phyloP scores from a whole-genome alignment of 139 green algal species.

The Chlamydomonas eustigma region DNA sequence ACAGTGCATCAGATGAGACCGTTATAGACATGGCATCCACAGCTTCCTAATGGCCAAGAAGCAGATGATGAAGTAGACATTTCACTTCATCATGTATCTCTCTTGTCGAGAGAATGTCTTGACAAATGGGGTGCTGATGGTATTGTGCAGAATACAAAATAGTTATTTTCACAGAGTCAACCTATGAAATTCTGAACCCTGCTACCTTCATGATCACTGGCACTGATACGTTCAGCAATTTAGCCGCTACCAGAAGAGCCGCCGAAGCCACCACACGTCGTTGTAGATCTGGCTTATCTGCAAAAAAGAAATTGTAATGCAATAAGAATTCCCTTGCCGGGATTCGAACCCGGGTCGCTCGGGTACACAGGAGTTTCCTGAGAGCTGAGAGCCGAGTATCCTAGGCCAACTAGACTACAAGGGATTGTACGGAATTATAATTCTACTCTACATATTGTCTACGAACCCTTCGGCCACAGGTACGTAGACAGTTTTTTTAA shows the following conservation, averaged over 20 bases:
- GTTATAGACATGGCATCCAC: too few species aligned
- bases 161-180: too few species aligned
- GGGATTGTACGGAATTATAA: not conserved
- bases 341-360: constrained; percentile 2
- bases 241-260: constrained; percentile 60
- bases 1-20: too few species aligned
- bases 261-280: constrained; percentile 56
- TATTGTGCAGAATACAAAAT: too few species aligned
- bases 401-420: not conserved
- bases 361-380: not conserved
- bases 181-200: too few species aligned
- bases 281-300: constrained; percentile 60
- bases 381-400: constrained; percentile 6
- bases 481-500: not conserved
- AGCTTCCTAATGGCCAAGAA: too few species aligned
- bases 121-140: too few species aligned
- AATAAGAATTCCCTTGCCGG: not conserved
- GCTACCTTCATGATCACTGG: constrained; percentile 92
- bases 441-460: not conserved
- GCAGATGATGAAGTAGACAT: too few species aligned
- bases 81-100: too few species aligned
- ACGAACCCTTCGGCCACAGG: not conserved
- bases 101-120: too few species aligned
- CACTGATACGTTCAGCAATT: constrained; percentile 78
- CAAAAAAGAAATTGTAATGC: not conserved